phyloP scores from a whole-genome alignment of 139 green algal species.

The Tetradesmus lagerheimii region DNA sequence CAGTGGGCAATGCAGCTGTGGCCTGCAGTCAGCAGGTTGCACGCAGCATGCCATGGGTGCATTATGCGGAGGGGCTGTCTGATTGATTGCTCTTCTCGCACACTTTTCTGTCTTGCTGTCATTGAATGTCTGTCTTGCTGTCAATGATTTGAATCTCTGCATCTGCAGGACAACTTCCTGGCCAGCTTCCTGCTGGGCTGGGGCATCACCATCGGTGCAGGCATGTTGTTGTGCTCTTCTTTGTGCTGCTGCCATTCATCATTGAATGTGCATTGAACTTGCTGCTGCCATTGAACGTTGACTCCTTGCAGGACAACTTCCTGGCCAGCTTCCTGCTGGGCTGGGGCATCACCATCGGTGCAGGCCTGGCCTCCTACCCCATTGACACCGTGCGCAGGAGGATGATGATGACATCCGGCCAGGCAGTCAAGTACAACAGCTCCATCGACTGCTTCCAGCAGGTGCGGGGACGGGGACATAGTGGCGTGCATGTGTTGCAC shows the following conservation, averaged over 20 bases:
- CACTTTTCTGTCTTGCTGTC: too few relatives aligned
- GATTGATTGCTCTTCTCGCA: too few relatives aligned
- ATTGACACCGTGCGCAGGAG: conserved; percentile 99
- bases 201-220: conserved; percentile 74
- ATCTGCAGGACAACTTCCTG: conserved; percentile 67
- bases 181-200: conserved; percentile 72
- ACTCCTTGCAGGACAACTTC: conserved; percentile 58
- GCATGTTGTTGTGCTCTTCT: conserved; percentile 72
- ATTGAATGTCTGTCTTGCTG: too few relatives aligned
- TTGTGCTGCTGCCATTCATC: not conserved
- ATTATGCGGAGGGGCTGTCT: too few relatives aligned
- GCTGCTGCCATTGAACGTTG: not conserved
- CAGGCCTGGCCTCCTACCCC: conserved; percentile 95
- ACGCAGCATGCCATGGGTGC: too few relatives aligned
- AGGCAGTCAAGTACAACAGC: conserved; percentile 91
- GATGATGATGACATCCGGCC: conserved; percentile 99
- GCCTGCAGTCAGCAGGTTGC: too few relatives aligned
- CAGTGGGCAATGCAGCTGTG: too few relatives aligned
- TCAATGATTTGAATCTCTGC: too few relatives aligned
- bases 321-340: conserved; percentile 69
- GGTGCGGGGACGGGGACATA: conserved; percentile 22
- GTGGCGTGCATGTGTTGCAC: too few relatives aligned
- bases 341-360: conserved; percentile 73
- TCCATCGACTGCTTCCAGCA: conserved; percentile 95
- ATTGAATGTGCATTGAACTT: not conserved